Evolutionary conservation across 1,284 basidiomycete species (phyloP).

Genomic region (Peniophora sp.): DNA sequence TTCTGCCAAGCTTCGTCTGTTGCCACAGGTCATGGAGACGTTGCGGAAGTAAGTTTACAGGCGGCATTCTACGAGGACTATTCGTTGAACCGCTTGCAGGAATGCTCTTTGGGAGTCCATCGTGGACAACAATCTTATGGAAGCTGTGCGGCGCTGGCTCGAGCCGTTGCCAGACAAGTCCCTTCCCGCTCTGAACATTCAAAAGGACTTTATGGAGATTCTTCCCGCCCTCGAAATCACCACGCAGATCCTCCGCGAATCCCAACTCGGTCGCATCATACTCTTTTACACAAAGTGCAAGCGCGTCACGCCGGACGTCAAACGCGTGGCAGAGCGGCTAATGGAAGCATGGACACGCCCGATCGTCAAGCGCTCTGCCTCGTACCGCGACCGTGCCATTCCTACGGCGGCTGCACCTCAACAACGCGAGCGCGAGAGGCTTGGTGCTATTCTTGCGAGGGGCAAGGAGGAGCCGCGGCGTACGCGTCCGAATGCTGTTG

Average conservation of each 20-base stretch:
- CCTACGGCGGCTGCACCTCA: constrained; percentile 36
- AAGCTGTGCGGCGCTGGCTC: constrained; percentile 88
- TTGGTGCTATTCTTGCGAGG: constrained; percentile 64
- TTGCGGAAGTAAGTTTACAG: constrained; percentile 76
- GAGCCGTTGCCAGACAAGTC: constrained; percentile 92
- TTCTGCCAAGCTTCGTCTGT: constrained; percentile 75
- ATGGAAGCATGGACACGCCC: constrained; percentile 90
- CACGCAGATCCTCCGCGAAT: constrained; percentile 85
- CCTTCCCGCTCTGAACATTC: constrained; percentile 93
- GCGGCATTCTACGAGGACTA: neutral
- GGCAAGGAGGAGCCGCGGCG: constrained; percentile 64
- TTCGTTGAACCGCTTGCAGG: neutral
- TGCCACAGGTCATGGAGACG: constrained; percentile 88
- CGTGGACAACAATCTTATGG: constrained; percentile 90
- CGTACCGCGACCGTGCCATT: constrained; percentile 70
- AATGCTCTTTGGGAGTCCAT: constrained; percentile 85
- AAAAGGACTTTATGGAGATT: constrained; percentile 84
- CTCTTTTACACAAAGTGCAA: constrained; percentile 95
- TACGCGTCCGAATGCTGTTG: constrained; percentile 68
- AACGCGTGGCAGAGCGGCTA: constrained; percentile 77
- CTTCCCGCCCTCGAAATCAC: constrained; percentile 91
- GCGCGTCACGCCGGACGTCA: constrained; percentile 78
- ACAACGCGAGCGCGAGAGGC: constrained; percentile 39
- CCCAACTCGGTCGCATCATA: constrained; percentile 85
- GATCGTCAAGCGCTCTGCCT: constrained; percentile 86